These are phyloP conservation scores for Aspergillus neotritici DNA, from an alignment of 2,329 filamentous ascomycete species.

Conservation along the genomic window DNA sequence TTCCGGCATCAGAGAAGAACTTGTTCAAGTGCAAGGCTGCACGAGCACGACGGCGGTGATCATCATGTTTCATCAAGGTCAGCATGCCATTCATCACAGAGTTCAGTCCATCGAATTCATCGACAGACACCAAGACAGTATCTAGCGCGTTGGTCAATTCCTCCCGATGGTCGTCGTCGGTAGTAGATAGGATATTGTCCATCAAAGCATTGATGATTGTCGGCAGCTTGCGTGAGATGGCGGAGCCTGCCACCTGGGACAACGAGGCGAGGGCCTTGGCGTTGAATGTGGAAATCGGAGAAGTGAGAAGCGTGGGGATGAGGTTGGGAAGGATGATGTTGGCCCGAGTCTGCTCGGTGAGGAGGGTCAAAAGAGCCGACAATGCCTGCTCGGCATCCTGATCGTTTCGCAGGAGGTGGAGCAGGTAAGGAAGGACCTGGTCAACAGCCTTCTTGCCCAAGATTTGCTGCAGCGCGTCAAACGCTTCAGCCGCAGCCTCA, in stretches of 20 bases:
- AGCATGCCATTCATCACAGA: conserved; percentile 93
- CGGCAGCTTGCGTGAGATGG: conserved; percentile 85
- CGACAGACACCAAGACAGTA: conserved; percentile 82
- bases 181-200: conserved; percentile 74
- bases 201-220: conserved; percentile 89
- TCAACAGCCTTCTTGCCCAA: conserved; percentile 92
- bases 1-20: conserved; percentile 73
- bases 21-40: conserved; percentile 74
- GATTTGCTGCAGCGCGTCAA: conserved; percentile 89
- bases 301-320: conserved; percentile 82
- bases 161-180: conserved; percentile 64
- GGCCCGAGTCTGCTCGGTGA: conserved; percentile 87
- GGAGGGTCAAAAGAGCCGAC: conserved; percentile 82
- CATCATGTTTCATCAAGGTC: conserved; percentile 81
- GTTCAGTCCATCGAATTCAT: conserved; percentile 93
- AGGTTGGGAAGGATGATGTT: conserved; percentile 97
- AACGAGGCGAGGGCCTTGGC: conserved; percentile 88
- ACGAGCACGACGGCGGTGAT: conserved; percentile 74
- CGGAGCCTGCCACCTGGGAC: conserved; percentile 80
- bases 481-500: conserved; percentile 93
- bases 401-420: conserved; percentile 81
- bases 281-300: conserved; percentile 91
- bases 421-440: conserved; percentile 86
- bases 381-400: conserved; percentile 86
- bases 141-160: conserved; percentile 81